A percentile compares a stretch with the other conserved stretches of the same genome.
Conservation (phyloP, 1,284 basidiomycete species). For the Moesziomyces antarcticus region DNA sequence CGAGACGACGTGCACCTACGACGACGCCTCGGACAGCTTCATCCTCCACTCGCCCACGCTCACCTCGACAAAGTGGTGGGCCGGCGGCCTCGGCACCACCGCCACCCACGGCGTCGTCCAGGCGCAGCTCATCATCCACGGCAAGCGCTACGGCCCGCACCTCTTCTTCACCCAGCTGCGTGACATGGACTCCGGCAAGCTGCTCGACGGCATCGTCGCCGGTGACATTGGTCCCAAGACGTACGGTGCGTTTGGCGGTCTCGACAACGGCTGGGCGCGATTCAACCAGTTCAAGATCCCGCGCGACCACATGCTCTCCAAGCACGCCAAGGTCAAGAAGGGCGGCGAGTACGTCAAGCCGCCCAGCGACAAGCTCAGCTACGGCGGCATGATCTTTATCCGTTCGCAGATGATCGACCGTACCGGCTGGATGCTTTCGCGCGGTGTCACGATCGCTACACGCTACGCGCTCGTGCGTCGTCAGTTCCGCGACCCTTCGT, state of each 20-base stretch:
- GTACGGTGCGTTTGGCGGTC: constrained; percentile 72
- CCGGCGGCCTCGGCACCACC: constrained; percentile 76
- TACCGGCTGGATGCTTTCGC: constrained; percentile 74
- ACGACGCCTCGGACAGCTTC: constrained; percentile 77
- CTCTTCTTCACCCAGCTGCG: constrained; percentile 75
- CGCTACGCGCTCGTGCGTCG: constrained; percentile 80
- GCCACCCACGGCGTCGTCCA: constrained; percentile 83
- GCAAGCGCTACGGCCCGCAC: constrained; percentile 78
- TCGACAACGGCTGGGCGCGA: constrained; percentile 78
- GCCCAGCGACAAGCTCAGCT: constrained; percentile 79
- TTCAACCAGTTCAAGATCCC: constrained; percentile 81
- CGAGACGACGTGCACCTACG: constrained; percentile 82
- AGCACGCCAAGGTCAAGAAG: constrained; percentile 78
- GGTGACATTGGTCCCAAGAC: constrained; percentile 78
- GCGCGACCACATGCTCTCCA: constrained; percentile 79
- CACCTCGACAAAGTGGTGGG: constrained; percentile 85
- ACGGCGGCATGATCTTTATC: constrained; percentile 74
- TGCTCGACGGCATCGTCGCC: constrained; percentile 76
- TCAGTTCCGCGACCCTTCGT: constrained; percentile 70
- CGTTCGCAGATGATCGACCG: constrained; percentile 72
- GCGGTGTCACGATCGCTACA: constrained; percentile 78
- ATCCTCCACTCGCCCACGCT: constrained; percentile 80
- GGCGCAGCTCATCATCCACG: constrained; percentile 78
- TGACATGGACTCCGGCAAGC: constrained; percentile 73
- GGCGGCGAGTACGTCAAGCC: constrained; percentile 78